A percentile compares a stretch with the other conserved stretches of the same genome.
Evolutionary conservation across 1,139 yeast species (phyloP).

Genomic region (Yamadazyma atlantica): DNA sequence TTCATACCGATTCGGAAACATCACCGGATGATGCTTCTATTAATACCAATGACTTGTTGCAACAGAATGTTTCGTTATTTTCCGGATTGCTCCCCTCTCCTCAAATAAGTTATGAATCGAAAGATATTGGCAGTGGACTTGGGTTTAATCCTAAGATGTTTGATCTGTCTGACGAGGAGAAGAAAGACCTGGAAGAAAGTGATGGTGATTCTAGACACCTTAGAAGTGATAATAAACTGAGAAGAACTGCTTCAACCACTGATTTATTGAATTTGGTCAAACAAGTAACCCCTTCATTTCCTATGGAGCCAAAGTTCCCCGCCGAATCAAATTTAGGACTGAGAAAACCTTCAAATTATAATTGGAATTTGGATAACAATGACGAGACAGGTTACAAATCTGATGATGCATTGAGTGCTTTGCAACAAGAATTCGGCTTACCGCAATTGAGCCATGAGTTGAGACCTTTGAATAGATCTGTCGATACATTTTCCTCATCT

Average conservation of each 20-base stretch:
- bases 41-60: constrained; percentile 32
- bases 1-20: constrained; percentile 19
- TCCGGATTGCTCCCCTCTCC: constrained; percentile 42
- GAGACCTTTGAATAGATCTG: constrained; percentile 33
- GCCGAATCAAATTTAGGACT: not conserved
- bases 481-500: constrained; percentile 24
- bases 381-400: constrained; percentile 12
- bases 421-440: constrained; percentile 9
- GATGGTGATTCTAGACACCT: constrained; percentile 8
- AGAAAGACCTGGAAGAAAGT: constrained; percentile 5
- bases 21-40: constrained; percentile 22
- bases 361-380: constrained; percentile 1
- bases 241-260: constrained; percentile 18
- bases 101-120: constrained; percentile 36
- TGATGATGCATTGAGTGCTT: constrained; percentile 12
- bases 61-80: constrained; percentile 30
- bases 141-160: constrained; percentile 9
- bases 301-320: constrained; percentile 6
- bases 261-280: constrained; percentile 15
- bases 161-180: not conserved
- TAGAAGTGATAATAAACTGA: constrained; percentile 15
- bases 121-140: constrained; percentile 26
- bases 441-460: constrained; percentile 22
- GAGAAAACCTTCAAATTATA: not conserved
- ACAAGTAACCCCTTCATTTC: constrained; percentile 12